Evolutionary conservation across 2,329 filamentous ascomycete genomes (phyloP), one percentile per base, ranked within the genome.

Genomic region (Stemphylium vesicarium): DNA sequence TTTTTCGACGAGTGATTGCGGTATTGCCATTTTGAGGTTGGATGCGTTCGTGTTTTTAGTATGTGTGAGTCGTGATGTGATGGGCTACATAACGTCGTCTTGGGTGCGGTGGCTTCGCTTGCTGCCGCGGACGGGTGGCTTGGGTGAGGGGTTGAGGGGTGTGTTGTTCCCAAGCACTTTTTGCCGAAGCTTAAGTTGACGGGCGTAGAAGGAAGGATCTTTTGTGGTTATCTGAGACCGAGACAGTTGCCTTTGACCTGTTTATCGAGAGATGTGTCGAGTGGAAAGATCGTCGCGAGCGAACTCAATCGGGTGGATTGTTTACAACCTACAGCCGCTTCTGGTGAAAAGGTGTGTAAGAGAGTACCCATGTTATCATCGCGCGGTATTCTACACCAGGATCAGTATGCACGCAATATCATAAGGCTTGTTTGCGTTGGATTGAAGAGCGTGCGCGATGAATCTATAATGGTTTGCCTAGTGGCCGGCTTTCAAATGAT

Each of bases 1-100:
- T 32, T 55, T 64, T 13, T 57, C 44, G 22, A 71, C 53, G 1
- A 64, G 4, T 8, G 50, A 90, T 78, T 89, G 88, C 10, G 87
- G 91, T 77, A 66, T 57, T 57, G 26, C 8, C 26, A 29, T 29
- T 29, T 10, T 29, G 26, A 9, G 26, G 3, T 10, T 29, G 22
- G 22, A 24, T 24, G 22, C 22, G 22, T n/a, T n/a, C n/a, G 7
- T 24, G 22, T 6, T 24, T 24, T 24, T 6, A 6, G 6, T 3
- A 3, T 22, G 20, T 6, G 20, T 6, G 20, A 6, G 20, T 22
- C 20, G 6, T 24, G 22, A 24, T 24, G 38, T 24, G 45, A 9
- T 35, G 18, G 15, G 20, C 7, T 18, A 8, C 4, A 41, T 37
- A 26, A 22, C 33, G 36, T 35, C 37, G 33, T 51, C 20, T 33